phyloP scores from a whole-genome alignment of 805 yeast species.

The Barnettozyma pratensis region DNA sequence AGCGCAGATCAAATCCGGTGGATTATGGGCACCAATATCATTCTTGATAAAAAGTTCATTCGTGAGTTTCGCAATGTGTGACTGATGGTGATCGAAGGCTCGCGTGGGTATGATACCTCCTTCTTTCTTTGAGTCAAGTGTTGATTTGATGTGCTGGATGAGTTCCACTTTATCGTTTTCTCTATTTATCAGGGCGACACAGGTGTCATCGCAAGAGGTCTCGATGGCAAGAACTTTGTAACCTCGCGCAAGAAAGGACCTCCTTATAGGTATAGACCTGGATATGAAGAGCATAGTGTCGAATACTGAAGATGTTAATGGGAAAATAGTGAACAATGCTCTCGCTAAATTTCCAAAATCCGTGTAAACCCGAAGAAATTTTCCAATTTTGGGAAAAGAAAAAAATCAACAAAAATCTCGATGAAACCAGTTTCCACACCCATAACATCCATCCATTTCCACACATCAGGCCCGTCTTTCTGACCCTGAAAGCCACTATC shows the following conservation, averaged over 20 bases:
- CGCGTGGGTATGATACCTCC: conserved; percentile 90
- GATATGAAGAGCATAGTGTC: not conserved
- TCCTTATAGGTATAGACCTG: not conserved
- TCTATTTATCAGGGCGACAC: conserved; percentile 73
- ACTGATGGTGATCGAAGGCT: conserved; percentile 78
- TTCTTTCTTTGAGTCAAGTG: conserved; percentile 55
- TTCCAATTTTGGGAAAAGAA: no score
- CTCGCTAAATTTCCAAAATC: not conserved
- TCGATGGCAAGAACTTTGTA: conserved; percentile 83
- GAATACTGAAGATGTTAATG: no score
- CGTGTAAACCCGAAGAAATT: not conserved
- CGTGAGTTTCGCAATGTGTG: conserved; percentile 47
- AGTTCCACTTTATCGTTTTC: conserved; percentile 28
- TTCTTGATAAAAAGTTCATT: conserved; percentile 33
- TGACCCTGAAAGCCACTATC: no score
- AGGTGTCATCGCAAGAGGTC: conserved; percentile 92
- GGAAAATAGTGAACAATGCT: not conserved
- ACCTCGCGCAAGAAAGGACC: conserved; percentile 16
- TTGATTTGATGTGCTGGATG: conserved; percentile 54
- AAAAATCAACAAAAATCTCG: no score
- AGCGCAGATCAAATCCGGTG: conserved; percentile 76
- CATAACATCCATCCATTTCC: no score
- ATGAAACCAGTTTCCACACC: no score
- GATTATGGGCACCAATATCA: conserved; percentile 11
- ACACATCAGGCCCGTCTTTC: no score